Conservation (phyloP, 805 yeast species). For the Hanseniaspora pseudoguilliermondii region DNA sequence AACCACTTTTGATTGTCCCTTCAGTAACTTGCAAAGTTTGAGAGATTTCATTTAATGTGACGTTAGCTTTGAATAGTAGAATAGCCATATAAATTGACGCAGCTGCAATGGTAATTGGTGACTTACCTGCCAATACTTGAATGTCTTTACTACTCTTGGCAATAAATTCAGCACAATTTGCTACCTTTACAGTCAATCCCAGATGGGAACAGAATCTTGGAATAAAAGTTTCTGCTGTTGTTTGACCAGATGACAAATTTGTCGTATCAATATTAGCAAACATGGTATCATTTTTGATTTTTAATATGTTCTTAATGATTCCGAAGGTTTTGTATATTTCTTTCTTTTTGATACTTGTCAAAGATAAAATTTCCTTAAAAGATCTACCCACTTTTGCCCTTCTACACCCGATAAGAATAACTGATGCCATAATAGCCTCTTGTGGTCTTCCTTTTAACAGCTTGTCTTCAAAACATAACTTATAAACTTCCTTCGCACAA, state of each 20-base stretch:
- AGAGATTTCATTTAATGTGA: slow-evolving; percentile 69
- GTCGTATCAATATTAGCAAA: slow-evolving; percentile 32
- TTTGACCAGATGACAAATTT: slow-evolving; percentile 58
- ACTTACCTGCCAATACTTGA: slow-evolving; percentile 89
- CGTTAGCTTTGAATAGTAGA: slow-evolving; percentile 65
- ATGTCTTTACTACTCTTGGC: slow-evolving; percentile 81
- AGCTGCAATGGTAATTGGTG: slow-evolving; percentile 95
- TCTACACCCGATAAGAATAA: slow-evolving; percentile 86
- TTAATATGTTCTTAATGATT: slow-evolving; percentile 59
- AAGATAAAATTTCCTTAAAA: slow-evolving; percentile 88
- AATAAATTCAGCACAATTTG: slow-evolving; percentile 85
- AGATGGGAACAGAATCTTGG: slow-evolving; percentile 92
- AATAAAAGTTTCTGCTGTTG: slow-evolving; percentile 86
- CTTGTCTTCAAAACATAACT: slow-evolving; percentile 76
- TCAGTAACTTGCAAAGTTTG: slow-evolving; percentile 93
- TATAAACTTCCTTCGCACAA: slow-evolving; percentile 93
- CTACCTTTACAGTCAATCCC: slow-evolving; percentile 71
- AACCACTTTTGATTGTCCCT: slow-evolving; percentile 90
- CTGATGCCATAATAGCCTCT: slow-evolving; percentile 92
- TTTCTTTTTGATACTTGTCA: slow-evolving; percentile 84
- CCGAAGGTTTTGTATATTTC: slow-evolving; percentile 89
- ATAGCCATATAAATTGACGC: slow-evolving; percentile 93
- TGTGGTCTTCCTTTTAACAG: slow-evolving; percentile 80
- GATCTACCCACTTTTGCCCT: slow-evolving; percentile 89
- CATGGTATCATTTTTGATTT: slow-evolving; percentile 32